Evolutionary conservation across 768 basidiomycete genomes (phyloP), one percentile per base, ranked within the genome.

Genomic region (Pleurotus tuoliensis): DNA sequence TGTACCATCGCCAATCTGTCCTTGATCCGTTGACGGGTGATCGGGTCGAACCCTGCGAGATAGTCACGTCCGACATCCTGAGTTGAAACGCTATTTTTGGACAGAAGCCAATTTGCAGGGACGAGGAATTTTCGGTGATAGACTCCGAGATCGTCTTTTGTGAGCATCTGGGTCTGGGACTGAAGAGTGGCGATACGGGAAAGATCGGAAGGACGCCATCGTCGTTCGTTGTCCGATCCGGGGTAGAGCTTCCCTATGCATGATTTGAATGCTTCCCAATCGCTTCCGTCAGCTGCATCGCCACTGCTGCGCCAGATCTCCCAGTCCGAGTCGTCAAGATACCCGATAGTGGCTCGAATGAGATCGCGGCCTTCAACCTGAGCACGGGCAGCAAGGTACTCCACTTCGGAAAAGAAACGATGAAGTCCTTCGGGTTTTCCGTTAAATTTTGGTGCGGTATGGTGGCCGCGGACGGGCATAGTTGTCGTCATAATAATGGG

Each of bases 1-100:
- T 48, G 24, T 20, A 64, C 67, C 49, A 68, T 50, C 22, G 61
- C 54, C 0, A 69, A 63, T 1, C 65, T 61, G 3, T 61, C 58
- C 1, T 54, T 39, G 11, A 66, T 30, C 2, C 25, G 8, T 4
- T 11, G 20, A 53, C 45, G 41, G 22, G 66, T 47, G 2, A 55
- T 18, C 1, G 59, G 56, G 12, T 54, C 46, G 25, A 68, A 59
- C 0, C 58, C 61, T 5, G 50, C 49, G n/a, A 62, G 15, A 51
- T 64, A 70, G 5, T 63, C 58, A 2, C 63, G 61, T 18, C 61
- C 57, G 22, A 61, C 63, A 13, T 71, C 68, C 3, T 59, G 41
- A 3, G 55, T 41, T 2, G 61, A 61, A 3, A 68, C 51, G 3
- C 52, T 55, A 1, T 56, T 16, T 30, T 64, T 61, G 18, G 2